These are phyloP conservation scores for Handroanthus guayacan DNA, from an alignment of 257 asterid species.

Conservation along the genomic window DNA sequence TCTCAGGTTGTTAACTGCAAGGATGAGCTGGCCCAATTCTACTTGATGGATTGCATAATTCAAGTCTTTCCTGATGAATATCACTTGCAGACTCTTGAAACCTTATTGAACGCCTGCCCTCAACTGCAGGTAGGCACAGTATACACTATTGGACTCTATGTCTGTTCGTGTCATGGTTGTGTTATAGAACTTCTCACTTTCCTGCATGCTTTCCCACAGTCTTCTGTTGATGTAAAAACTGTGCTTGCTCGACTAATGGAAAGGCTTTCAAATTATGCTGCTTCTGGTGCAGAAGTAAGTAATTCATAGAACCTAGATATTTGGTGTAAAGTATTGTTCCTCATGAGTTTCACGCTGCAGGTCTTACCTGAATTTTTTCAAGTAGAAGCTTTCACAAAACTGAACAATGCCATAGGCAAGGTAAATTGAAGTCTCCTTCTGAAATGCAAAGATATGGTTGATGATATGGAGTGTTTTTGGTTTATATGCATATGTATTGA, in stretches of 20 bases:
- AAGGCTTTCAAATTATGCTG: constrained; percentile 97
- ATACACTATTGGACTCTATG: constrained; percentile 29
- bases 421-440: constrained; percentile 51
- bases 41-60: constrained; percentile 98
- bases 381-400: constrained; percentile 96
- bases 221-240: constrained; percentile 90
- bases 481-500: background rate
- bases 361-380: constrained; percentile 95
- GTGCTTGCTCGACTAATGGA: constrained; percentile 98
- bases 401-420: constrained; percentile 90
- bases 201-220: constrained; percentile 56
- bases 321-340: constrained; percentile 39
- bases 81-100: constrained; percentile 97
- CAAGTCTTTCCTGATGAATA: constrained; percentile 99
- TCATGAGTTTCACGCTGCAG: constrained; percentile 63
- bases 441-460: constrained; percentile 12
- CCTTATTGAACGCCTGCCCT: constrained; percentile 92
- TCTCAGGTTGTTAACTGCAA: constrained; percentile 94
- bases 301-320: constrained; percentile 19
- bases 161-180: constrained; percentile 19
- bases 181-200: constrained; percentile 35
- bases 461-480: constrained; percentile 20
- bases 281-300: constrained; percentile 91
- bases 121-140: constrained; percentile 86
- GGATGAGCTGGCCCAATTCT: constrained; percentile 95